Percentiles rank a stretch among this genome's conserved stretches.
Evolutionary conservation across 163 green algal genomes (phyloP).

Genomic region (Trebouxia gelatinosa): DNA sequence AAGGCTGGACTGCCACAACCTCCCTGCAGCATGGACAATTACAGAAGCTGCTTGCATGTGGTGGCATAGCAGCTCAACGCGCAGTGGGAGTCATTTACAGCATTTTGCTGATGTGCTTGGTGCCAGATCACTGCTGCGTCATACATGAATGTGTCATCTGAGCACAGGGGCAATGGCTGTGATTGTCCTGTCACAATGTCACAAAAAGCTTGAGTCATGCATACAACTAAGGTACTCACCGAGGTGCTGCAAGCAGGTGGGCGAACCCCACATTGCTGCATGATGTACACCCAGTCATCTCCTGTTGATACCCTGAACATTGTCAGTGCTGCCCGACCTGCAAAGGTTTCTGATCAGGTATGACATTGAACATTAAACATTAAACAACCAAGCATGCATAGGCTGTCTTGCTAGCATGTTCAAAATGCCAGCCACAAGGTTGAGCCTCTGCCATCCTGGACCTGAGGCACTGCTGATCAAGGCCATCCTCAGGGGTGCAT

Average conservation of each 20-base stretch:
- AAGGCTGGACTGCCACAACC: conserved; percentile 57
- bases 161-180: background rate
- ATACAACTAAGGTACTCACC: conserved; percentile 1
- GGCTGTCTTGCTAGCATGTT: too few relatives aligned
- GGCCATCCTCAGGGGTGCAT: too few relatives aligned
- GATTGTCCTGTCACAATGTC: background rate
- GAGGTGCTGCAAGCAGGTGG: conserved; percentile 47
- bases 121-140: background rate
- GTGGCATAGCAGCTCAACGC: background rate
- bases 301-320: conserved; percentile 72
- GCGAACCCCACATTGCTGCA: conserved; percentile 44
- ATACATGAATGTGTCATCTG: background rate
- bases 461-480: too few relatives aligned
- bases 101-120: background rate
- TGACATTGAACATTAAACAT: too few relatives aligned
- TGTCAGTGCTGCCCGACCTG: conserved; percentile 28
- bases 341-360: too few relatives aligned
- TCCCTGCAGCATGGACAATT: background rate
- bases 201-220: background rate
- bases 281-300: conserved; percentile 56
- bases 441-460: too few relatives aligned
- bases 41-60: background rate
- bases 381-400: too few relatives aligned
- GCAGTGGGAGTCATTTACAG: background rate
- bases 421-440: too few relatives aligned